Evolutionary conservation across 139 green algal species (phyloP), one percentile per base, ranked within the genome.

Genomic region (Picochlorum sp.): DNA sequence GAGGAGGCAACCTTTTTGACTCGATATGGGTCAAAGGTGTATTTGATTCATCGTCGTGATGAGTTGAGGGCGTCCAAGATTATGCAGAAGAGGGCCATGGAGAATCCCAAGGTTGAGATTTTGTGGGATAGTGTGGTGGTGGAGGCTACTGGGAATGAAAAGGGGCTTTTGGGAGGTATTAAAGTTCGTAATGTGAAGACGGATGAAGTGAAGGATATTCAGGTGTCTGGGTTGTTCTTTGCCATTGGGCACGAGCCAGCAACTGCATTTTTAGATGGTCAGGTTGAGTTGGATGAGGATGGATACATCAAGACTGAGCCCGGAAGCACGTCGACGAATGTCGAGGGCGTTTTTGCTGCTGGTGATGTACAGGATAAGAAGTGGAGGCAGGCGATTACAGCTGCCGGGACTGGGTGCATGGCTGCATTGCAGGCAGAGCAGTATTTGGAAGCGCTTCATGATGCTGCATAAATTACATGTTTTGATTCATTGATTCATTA

Each of bases 321-420:
- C 23, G 51, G 54, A 49, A 49, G 37, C 5, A 82, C 81, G 15
- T 23, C 69, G 44, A 97, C 92, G 3, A 88, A 47, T 62, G 70
- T 97, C 11, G 57, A 77, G 45, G 93, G 93, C 21, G 92, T 97
- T 20, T 98, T 90, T 74, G 79, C 84, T 6, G 90, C 92, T 4
- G 93, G 93, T 8, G 93, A 98, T 67, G 64, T 98, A 49, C 85
- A 96, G 61, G 91, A 97, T 78, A 84, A 78, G 11, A 86, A 96
- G 70, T 73, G 34, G 34, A 62, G 75, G 45, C 90, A 98, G 71
- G 94, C 94, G 37, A 84, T 98, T 73, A 98, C 94, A 1, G 94
- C 94, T 21, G 93, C 93, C 8, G 94, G 92, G 45, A 86, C 77
- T 16, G 94, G 94, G 52, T 99, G 94, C 85, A 89, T 90, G 83